These are phyloP conservation scores for Brassica napus DNA, from an alignment of 345 rosid species.

Conservation along the genomic window DNA sequence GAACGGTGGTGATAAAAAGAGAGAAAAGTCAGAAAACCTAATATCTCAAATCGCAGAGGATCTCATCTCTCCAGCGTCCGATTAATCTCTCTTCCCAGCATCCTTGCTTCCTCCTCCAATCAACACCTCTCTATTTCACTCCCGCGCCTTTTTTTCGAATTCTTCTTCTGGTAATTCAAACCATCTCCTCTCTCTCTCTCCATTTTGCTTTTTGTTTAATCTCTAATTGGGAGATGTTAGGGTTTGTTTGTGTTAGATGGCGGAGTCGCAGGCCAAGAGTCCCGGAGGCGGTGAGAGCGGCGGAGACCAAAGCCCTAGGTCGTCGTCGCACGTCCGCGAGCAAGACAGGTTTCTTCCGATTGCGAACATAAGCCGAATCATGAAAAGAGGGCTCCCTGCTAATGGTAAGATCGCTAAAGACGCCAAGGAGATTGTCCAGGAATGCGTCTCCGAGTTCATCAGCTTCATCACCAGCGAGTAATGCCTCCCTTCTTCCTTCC, in stretches of 20 bases:
- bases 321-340: conserved; percentile 67
- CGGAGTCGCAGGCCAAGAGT: conserved; percentile 45
- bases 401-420: conserved; percentile 97
- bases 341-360: conserved; percentile 93
- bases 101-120: conserved; percentile 46
- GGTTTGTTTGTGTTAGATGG: conserved; percentile 47
- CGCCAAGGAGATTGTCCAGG: conserved; percentile 96
- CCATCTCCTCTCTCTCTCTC: background rate
- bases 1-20: conserved; percentile 70
- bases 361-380: conserved; percentile 91
- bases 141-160: conserved; percentile 65
- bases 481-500: background rate
- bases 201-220: background rate
- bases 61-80: conserved; percentile 87
- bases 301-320: conserved; percentile 88
- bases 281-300: conserved; percentile 80
- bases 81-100: conserved; percentile 47
- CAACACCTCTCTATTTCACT: conserved; percentile 41
- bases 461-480: conserved; percentile 99
- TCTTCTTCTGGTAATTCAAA: conserved; percentile 18
- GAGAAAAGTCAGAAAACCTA: conserved; percentile 31
- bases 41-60: conserved; percentile 56
- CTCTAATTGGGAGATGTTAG: conserved; percentile 11
- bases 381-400: conserved; percentile 89
- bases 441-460: conserved; percentile 95